Evolutionary conservation across 116 monocot species (phyloP).

Genomic region (Posidonia oceanica): DNA sequence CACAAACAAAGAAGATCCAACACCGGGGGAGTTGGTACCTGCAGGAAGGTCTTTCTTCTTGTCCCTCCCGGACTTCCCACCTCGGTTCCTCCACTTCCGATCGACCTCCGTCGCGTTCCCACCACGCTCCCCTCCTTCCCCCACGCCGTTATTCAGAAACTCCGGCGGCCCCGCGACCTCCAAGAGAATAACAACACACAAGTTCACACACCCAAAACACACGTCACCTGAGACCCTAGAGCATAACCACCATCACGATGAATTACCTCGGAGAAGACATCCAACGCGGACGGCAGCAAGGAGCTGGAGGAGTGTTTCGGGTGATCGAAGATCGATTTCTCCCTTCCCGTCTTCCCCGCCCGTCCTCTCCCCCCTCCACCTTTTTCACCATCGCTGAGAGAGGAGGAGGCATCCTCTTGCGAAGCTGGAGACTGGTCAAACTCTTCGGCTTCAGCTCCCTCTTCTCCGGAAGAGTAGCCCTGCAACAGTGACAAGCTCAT

Average conservation of each 20-base stretch:
- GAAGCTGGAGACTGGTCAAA: background rate
- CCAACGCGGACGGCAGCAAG: constrained; percentile 60
- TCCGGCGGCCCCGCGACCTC: constrained; percentile 79
- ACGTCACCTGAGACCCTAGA: background rate
- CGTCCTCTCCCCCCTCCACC: background rate
- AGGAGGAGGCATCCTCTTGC: constrained; percentile 3
- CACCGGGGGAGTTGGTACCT: constrained; percentile 1
- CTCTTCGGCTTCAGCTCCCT: constrained; percentile 13
- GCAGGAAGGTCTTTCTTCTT: constrained; percentile 15
- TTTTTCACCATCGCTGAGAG: constrained; percentile 1
- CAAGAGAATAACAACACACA: background rate
- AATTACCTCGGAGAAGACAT: constrained; percentile 71
- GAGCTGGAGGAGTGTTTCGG: constrained; percentile 6
- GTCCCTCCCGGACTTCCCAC: constrained; percentile 8
- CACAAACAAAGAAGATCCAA: background rate
- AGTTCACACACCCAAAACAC: background rate
- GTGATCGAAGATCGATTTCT: constrained; percentile 4
- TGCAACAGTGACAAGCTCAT: constrained; percentile 74
- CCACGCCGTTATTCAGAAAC: constrained; percentile 49
- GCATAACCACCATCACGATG: background rate
- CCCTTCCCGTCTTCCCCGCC: background rate
- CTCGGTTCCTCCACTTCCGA: constrained; percentile 15
- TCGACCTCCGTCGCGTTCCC: constrained; percentile 15
- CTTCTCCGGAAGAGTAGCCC: constrained; percentile 76
- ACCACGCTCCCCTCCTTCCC: background rate